Percentiles rank a stretch among this genome's conserved stretches.
Evolutionary conservation across 345 rosid species (phyloP).

Genomic region (Lagerstroemia speciosa): DNA sequence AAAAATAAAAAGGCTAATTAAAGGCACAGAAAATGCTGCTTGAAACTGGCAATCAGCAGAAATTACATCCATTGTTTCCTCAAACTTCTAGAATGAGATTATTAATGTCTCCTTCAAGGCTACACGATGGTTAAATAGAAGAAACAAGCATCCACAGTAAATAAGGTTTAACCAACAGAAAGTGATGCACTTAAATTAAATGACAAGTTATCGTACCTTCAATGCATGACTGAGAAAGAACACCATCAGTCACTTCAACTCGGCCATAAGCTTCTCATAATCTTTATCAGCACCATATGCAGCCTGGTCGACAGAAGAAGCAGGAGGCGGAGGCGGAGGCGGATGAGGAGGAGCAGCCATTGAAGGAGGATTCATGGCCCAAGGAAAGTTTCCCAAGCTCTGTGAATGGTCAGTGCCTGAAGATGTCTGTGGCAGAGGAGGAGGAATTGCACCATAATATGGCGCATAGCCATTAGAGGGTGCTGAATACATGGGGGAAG

Average conservation of each 20-base stretch:
- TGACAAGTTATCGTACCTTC: constrained; percentile 42
- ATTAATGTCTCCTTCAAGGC: too few species aligned
- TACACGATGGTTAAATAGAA: background rate
- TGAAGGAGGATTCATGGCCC: constrained; percentile 57
- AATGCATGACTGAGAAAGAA: constrained; percentile 11
- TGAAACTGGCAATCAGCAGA: background rate
- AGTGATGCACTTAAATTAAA: background rate
- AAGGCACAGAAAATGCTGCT: background rate
- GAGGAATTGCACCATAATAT: constrained; percentile 73
- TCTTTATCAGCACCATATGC: constrained; percentile 68
- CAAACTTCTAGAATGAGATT: background rate
- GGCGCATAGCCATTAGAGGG: constrained; percentile 51
- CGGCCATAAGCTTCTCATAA: constrained; percentile 95
- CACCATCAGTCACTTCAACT: constrained; percentile 60
- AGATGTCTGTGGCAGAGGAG: constrained; percentile 52
- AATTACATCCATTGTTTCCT: background rate
- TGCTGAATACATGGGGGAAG: constrained; percentile 49
- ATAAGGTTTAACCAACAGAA: background rate
- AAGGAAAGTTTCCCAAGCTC: constrained; percentile 56
- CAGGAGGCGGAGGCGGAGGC: constrained; percentile 42
- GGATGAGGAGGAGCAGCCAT: constrained; percentile 21
- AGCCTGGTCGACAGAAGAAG: constrained; percentile 45
- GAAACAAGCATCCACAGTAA: background rate
- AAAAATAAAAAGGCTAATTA: too few species aligned
- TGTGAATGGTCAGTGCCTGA: constrained; percentile 47